These are phyloP conservation scores for Populus pruinosa DNA, from an alignment of 345 rosid genomes.

Conservation along the genomic window DNA sequence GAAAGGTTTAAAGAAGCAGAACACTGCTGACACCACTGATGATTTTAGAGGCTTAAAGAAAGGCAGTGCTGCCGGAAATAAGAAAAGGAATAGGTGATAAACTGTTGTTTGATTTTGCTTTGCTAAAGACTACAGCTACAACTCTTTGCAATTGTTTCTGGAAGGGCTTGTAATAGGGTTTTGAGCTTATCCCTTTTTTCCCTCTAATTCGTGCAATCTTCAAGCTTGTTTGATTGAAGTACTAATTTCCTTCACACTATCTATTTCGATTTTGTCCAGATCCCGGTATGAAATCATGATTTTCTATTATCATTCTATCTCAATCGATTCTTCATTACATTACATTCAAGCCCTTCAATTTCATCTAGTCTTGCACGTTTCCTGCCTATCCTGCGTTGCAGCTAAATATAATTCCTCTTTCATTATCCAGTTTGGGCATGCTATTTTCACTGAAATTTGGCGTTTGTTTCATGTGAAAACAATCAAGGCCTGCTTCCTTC, in stretches of 20 bases:
- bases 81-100: conserved; percentile 40
- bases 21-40: conserved; percentile 46
- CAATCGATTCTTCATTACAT: not conserved
- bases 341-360: not conserved
- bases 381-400: not conserved
- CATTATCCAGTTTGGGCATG: not conserved
- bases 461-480: not conserved
- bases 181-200: not conserved
- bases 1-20: conserved; percentile 62
- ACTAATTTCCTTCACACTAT: not conserved
- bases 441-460: not conserved
- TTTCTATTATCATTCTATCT: not conserved
- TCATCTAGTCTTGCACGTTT: not conserved
- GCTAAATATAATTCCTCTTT: not conserved
- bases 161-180: not conserved
- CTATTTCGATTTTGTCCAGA: not conserved
- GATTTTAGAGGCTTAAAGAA: conserved; percentile 41
- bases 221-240: not conserved
- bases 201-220: not conserved
- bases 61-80: conserved; percentile 39
- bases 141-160: not conserved
- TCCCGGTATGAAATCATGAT: not conserved
- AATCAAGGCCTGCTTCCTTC: not conserved
- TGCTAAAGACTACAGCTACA: not conserved
- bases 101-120: not conserved